phyloP scores from a whole-genome alignment of 2,329 filamentous ascomycete genomes.

The Amesomyces nigricolor region DNA sequence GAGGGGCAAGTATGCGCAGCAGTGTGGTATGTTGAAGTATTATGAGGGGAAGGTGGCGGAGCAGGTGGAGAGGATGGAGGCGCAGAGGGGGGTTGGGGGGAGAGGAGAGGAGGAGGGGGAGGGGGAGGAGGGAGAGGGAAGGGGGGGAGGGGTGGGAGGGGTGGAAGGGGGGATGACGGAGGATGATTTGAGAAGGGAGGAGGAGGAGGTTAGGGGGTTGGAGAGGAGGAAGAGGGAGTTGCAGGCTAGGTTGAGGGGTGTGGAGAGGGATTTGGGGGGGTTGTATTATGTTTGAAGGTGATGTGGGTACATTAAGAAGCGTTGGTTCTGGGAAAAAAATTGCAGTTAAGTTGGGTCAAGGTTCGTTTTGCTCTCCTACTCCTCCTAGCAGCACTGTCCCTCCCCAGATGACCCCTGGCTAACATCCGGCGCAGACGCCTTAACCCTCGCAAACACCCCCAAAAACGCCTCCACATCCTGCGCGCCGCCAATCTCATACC shows the following conservation, averaged over 20 bases:
- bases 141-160: constrained; percentile 56
- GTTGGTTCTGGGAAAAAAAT: no score
- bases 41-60: constrained; percentile 76
- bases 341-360: neutral
- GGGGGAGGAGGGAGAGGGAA: constrained; percentile 39
- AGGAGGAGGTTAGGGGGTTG: constrained; percentile 57
- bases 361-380: neutral
- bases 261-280: constrained; percentile 53
- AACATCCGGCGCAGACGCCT: constrained; percentile 27
- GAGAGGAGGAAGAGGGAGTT: constrained; percentile 53
- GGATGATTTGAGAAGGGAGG: constrained; percentile 52
- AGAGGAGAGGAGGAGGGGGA: constrained; percentile 40
- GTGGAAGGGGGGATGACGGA: constrained; percentile 52
- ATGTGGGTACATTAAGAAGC: neutral
- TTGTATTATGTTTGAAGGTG: constrained; percentile 43
- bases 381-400: constrained; percentile 18
- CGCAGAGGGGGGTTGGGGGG: constrained; percentile 52
- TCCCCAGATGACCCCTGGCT: constrained; percentile 2
- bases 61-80: constrained; percentile 70
- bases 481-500: constrained; percentile 63
- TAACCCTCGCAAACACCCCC: constrained; percentile 54
- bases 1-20: constrained; percentile 63
- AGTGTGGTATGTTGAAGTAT: constrained; percentile 67
- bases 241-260: constrained; percentile 45
- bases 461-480: constrained; percentile 65